These are phyloP conservation scores for Coniochaeta pulveracea DNA, from an alignment of 2,329 filamentous ascomycete genomes.

Conservation along the genomic window DNA sequence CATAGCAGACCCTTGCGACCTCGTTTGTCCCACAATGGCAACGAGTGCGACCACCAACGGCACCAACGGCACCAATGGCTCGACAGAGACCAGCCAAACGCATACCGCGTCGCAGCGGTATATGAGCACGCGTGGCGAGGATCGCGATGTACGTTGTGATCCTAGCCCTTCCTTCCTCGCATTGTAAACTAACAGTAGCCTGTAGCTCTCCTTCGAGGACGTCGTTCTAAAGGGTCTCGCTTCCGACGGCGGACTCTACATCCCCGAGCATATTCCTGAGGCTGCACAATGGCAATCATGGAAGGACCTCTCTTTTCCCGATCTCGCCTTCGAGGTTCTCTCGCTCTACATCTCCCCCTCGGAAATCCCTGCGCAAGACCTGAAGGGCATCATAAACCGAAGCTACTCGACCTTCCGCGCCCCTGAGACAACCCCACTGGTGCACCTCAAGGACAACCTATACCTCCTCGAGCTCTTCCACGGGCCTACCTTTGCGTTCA, in stretches of 20 bases:
- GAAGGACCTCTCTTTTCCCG: slow-evolving; percentile 67
- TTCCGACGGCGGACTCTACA: slow-evolving; percentile 77
- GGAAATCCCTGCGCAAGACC: slow-evolving; percentile 71
- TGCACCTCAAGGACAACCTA: slow-evolving; percentile 67
- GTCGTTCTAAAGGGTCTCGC: slow-evolving; percentile 85
- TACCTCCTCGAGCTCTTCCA: slow-evolving; percentile 93
- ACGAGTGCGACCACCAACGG: no score
- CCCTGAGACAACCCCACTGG: slow-evolving; percentile 65
- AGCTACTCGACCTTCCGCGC: slow-evolving; percentile 87
- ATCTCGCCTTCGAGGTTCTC: slow-evolving; percentile 76
- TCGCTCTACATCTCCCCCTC: slow-evolving; percentile 74
- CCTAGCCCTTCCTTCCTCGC: slow-evolving; percentile 2
- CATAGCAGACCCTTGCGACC: no score
- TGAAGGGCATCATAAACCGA: slow-evolving; percentile 71
- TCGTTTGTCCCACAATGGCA: no score
- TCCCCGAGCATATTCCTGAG: slow-evolving; percentile 68
- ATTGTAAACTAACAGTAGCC: slow-evolving; percentile 5
- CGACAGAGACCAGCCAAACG: slow-evolving; percentile 13
- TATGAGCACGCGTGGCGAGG: slow-evolving; percentile 38
- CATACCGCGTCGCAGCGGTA: slow-evolving; percentile 37
- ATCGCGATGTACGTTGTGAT: slow-evolving; percentile 28
- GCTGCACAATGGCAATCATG: slow-evolving; percentile 44
- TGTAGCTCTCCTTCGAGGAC: slow-evolving; percentile 76
- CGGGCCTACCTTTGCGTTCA: slow-evolving; percentile 90
- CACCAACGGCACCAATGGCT: slow-evolving; percentile 17